These are phyloP conservation scores for Trichothecium sympodiale DNA, from an alignment of 2,329 filamentous ascomycete species.

Conservation along the genomic window DNA sequence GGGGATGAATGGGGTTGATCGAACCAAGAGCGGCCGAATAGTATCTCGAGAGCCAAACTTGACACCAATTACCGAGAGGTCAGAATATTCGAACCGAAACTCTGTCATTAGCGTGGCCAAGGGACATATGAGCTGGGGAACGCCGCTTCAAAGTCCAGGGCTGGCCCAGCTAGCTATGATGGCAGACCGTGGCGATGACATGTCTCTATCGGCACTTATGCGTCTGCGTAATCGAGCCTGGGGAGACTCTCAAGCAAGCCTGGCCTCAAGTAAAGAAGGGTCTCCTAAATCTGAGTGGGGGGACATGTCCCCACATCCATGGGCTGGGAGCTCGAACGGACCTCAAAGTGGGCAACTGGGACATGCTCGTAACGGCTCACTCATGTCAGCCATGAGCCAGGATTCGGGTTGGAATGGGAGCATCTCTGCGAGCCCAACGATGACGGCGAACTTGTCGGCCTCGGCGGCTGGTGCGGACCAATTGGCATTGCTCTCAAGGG, in stretches of 20 bases:
- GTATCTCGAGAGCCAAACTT: conserved; percentile 79
- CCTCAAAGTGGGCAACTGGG: neutral
- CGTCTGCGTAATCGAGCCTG: conserved; percentile 66
- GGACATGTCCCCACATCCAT: conserved; percentile 34
- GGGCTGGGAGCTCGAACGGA: conserved; percentile 9
- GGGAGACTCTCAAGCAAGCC: conserved; percentile 70
- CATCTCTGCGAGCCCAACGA: conserved; percentile 36
- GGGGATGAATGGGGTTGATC: conserved; percentile 41
- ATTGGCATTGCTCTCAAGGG: neutral
- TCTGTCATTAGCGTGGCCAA: conserved; percentile 64
- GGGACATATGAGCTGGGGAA: conserved; percentile 28
- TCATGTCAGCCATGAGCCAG: conserved; percentile 35
- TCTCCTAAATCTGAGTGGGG: conserved; percentile 38
- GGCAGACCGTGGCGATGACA: conserved; percentile 47
- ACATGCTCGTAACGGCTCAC: conserved; percentile 37
- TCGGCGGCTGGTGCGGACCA: neutral
- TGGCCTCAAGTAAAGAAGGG: conserved; percentile 43
- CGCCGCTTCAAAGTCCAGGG: conserved; percentile 54
- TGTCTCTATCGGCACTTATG: conserved; percentile 62
- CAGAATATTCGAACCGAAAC: conserved; percentile 92
- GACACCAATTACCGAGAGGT: conserved; percentile 91
- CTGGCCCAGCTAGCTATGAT: conserved; percentile 65
- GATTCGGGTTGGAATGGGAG: conserved; percentile 34
- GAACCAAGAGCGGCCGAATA: conserved; percentile 62
- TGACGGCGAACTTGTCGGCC: conserved; percentile 18